Base-by-base conservation (phyloP, 1,284 basidiomycete species). In the Moesziomyces parantarcticus region DNA sequence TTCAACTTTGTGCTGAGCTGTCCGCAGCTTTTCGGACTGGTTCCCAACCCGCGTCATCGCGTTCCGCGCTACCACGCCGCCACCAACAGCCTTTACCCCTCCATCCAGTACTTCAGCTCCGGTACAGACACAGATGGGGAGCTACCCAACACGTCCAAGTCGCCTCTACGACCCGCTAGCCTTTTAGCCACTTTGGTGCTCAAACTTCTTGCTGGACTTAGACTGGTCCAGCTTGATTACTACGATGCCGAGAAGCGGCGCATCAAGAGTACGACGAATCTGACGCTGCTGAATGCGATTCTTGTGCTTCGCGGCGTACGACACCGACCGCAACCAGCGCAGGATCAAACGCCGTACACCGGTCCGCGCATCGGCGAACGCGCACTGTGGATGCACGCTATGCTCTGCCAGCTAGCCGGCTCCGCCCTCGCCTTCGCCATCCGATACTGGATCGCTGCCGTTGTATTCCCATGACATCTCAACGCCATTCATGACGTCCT, bases 1-100 rank as follows among this genome's bases (percentile, higher is more conserved):
- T 93, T 98, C 89, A 99, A 99, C 85, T 99, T 99, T 80, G 52
- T 97, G 43, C 87, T 98, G 40, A 97, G 94, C 22, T 93, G 91
- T 75, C 97, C 97, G 4, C 97, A 99, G 83, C 86, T 99, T 2
- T 98, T 98, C 80, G 92, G 92, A 1, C 84, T 99, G 10, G 92
- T 99, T 8, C 91, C 92, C 0, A 97, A 94, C 80, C 97, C 97
- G 2, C 87, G 97, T 44, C 97, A 99, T 85, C 89, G 97, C 29
- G 88, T 99, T 16, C 97, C 97, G 53, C 88, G 62, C 11, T 71
- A 68, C n/a, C 22, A 76, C 50, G 39, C 46, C 0, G 23, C 32
- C 13, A 59, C 62, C 20, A 51, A 59, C 20, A 42, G 50, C 14
- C 52, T 79, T 5, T 73, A 76, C 40, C 78, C 78, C 29, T 77